Evolutionary conservation across 148 eudicot genomes (phyloP), one percentile per base, ranked within the genome.

Genomic region (Simmondsia chinensis): DNA sequence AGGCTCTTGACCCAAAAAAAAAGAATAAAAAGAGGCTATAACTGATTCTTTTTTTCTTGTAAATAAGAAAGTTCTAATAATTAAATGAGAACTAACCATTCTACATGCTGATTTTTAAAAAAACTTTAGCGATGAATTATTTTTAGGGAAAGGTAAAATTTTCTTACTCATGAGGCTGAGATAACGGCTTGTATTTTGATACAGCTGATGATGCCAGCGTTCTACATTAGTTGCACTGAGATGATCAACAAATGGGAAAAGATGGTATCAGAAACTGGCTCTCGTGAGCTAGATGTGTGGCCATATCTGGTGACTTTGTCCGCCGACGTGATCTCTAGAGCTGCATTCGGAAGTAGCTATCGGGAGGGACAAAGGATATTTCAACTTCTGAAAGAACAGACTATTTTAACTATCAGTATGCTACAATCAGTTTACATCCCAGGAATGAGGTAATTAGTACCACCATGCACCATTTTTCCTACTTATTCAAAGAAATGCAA

Each of bases 251-350:
- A 12, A 36, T 50, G 55, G 55, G 55, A 50, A 10, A 15, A 36
- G 12, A 13, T 35, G 55, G 7, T 14, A n/a, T 3, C 6, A 13
- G 42, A 12, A 4, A 19, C 2, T 8, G 55, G 43, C 4, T 14
- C 43, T 3, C n/a, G 9, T n/a, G 55, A 50, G 43, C 20, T 50
- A 2, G 55, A 50, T 36, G 43, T 50, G 9, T 50, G 55, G 55
- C 55, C 55, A 1, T 13, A 24, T 36, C 20, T 50, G 13, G 9
- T 3, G 10, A 35, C 24, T 10, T 24, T 50, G 0, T 13, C 55
- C 3, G 55, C 36, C 4, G 55, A 50, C 18, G 32, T 37, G 22
- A 50, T 50, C 18, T 50, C 55, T 7, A 23, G 42, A 25, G 55
- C 55, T 10, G 55, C 43, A 24, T 50, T 50, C 18, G 32, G 43